phyloP scores from a whole-genome alignment of 495 filamentous ascomycete species.

The Talaromyces ruber region DNA sequence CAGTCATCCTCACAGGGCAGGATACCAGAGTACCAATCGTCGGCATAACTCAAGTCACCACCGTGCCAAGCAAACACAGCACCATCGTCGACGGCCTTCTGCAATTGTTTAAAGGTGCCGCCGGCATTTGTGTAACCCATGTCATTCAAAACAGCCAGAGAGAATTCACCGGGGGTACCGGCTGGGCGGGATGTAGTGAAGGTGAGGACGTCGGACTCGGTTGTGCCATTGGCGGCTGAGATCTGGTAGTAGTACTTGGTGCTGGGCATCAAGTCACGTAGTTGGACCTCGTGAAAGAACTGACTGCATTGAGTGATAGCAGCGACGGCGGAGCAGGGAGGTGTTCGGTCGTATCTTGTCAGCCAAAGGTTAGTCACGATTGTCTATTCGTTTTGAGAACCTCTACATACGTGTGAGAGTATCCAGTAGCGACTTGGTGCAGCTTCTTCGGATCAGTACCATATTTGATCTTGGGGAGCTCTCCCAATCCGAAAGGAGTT shows the following conservation, averaged over 20 bases:
- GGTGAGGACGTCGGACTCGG: conserved; percentile 24
- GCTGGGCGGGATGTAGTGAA: conserved; percentile 36
- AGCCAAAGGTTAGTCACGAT: neutral
- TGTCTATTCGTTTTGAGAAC: neutral
- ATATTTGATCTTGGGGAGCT: conserved; percentile 30
- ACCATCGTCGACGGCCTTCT: conserved; percentile 25
- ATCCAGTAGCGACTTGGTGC: conserved; percentile 21
- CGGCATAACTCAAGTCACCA: conserved; percentile 40
- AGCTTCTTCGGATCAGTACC: conserved; percentile 22
- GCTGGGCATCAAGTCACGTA: conserved; percentile 25
- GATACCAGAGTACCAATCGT: conserved; percentile 42
- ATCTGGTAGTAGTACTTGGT: conserved; percentile 42
- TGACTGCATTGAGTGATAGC: conserved; percentile 42
- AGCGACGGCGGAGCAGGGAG: conserved; percentile 34
- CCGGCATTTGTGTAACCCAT: conserved; percentile 42
- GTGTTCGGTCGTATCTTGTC: conserved; percentile 41
- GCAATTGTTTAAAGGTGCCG: conserved; percentile 35
- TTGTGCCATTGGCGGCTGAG: conserved; percentile 34
- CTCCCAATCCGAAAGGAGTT: conserved; percentile 42
- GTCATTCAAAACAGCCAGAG: conserved; percentile 36
- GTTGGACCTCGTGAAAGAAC: conserved; percentile 39
- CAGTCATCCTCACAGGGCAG: conserved; percentile 38
- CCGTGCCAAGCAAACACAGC: conserved; percentile 44
- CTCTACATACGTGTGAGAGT: conserved; percentile 23
- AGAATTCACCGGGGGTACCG: conserved; percentile 23